These are phyloP conservation scores for Porpolomopsis calyptriformis DNA, from an alignment of 768 basidiomycete species.

Conservation along the genomic window DNA sequence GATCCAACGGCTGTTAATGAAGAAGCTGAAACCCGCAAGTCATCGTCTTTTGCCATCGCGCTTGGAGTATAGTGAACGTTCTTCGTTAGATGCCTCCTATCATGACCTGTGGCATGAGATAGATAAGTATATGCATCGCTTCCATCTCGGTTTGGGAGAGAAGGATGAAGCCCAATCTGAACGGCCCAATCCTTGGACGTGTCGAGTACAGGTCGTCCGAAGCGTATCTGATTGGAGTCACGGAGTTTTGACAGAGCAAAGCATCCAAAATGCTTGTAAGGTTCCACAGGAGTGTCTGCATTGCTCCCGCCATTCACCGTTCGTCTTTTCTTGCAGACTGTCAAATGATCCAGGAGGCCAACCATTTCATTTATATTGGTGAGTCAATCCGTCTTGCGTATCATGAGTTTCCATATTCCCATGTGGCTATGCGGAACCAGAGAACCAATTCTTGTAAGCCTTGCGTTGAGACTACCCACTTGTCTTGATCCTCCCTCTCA, in stretches of 20 bases:
- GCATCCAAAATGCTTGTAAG: slow-evolving; percentile 90
- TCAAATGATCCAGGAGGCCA: slow-evolving; percentile 71
- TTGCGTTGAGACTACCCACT: neutral
- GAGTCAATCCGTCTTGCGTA: slow-evolving; percentile 16
- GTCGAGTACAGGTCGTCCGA: slow-evolving; percentile 71
- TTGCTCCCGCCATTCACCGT: too few species aligned
- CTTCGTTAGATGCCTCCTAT: slow-evolving; percentile 55
- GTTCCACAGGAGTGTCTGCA: slow-evolving; percentile 13
- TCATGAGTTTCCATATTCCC: neutral
- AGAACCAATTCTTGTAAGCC: slow-evolving; percentile 85
- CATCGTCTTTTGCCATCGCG: too few species aligned
- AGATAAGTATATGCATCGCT: slow-evolving; percentile 50
- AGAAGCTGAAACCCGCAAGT: slow-evolving; percentile 51
- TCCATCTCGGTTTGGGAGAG: slow-evolving; percentile 38
- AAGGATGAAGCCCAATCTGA: slow-evolving; percentile 32
- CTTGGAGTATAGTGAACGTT: too few species aligned
- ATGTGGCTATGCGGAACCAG: slow-evolving; percentile 22
- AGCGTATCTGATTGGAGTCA: slow-evolving; percentile 92
- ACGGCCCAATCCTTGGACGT: slow-evolving; percentile 36
- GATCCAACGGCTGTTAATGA: too few species aligned
- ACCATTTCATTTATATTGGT: slow-evolving; percentile 91
- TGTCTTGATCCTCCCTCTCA: slow-evolving; percentile 18
- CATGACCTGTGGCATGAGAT: slow-evolving; percentile 47
- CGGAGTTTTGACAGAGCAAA: slow-evolving; percentile 80
- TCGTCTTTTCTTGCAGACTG: slow-evolving; percentile 40